Evolutionary conservation across 352 stramenopile species (phyloP), one percentile per base, ranked within the genome.

Genomic region (Pythium folliculosum): DNA sequence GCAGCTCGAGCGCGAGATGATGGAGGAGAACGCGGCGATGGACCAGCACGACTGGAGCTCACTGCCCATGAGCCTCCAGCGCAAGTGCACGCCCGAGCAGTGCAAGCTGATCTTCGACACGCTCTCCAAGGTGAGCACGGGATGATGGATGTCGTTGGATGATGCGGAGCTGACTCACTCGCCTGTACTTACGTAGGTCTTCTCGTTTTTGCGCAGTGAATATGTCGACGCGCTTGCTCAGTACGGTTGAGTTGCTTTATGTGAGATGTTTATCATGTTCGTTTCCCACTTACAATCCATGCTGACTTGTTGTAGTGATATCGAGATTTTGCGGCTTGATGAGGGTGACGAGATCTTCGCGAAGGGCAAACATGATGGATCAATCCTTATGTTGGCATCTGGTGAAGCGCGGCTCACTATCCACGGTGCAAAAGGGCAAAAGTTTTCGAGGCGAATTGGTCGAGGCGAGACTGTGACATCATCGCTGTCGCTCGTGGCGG

Each of bases 101-200:
- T 71, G 90, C 66, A 92, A 91, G 70, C 77, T 87, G 49, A 82
- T 92, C 62, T 94, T 92, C 40, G 82, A 94, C 51, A 84, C 82
- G 38, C 64, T 94, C 32, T 85, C 86, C 32, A 90, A 91, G 75
- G 81, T 82, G 37, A 30, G 59, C 47, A n/a, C n/a, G n/a, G 21
- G n/a, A 4, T 30, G 35, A 10, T 40, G 8, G 12, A 40, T 10
- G 10, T 40, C 8, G 12, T 40, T 7, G 35, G 8, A 40, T 40
- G 35, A 40, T 40, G 35, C 35, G 12, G 12, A 40, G 8, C 35
- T 40, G 35, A 40, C 35, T 40, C 35, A 1, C 8, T 40, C 10
- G 8, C 17, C 17, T 47, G 30, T 38, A 8, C 10, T 22, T 47
- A 52, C 51, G 37, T 65, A 81, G 76, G 65, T 91, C 0, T 94